A percentile compares a stretch with the other conserved stretches of the same genome.
These are phyloP conservation scores for Roridomyces roridus DNA, from an alignment of 768 basidiomycete genomes.

Conservation along the genomic window DNA sequence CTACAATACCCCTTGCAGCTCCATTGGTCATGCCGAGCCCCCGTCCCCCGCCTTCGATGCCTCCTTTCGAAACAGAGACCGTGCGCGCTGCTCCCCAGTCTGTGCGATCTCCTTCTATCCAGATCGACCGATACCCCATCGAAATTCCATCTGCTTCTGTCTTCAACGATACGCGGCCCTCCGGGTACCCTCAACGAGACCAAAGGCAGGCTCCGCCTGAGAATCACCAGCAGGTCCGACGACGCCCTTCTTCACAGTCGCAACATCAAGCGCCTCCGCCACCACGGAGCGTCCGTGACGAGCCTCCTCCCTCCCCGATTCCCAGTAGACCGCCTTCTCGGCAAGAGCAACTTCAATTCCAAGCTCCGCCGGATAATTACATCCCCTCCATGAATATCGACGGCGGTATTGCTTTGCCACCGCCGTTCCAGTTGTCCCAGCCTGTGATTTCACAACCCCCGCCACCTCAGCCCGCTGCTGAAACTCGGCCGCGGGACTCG, in stretches of 20 bases:
- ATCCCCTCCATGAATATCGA: slow-evolving; percentile 18
- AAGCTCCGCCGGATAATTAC: slow-evolving; percentile 24
- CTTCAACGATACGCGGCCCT: slow-evolving; percentile 7
- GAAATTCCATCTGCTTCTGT: slow-evolving; percentile 21
- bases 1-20: slow-evolving; percentile 5
- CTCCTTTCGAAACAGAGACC: neutral
- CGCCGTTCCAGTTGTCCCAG: slow-evolving; percentile 22
- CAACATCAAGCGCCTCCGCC: neutral
- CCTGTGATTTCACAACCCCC: neutral
- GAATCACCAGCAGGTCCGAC: neutral
- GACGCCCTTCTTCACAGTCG: slow-evolving; percentile 1
- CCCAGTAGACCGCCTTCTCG: neutral
- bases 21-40: slow-evolving; percentile 16
- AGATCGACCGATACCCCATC: slow-evolving; percentile 13
- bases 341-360: slow-evolving; percentile 4
- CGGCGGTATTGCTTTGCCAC: slow-evolving; percentile 24
- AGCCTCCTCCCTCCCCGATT: neutral
- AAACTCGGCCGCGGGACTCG: slow-evolving; percentile 3
- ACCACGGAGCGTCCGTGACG: too few species aligned
- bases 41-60: neutral
- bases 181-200: neutral
- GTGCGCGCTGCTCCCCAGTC: neutral
- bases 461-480: neutral
- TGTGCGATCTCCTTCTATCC: slow-evolving; percentile 13
- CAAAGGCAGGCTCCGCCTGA: neutral